phyloP scores from a whole-genome alignment of 2,329 filamentous ascomycete genomes.

The Dothiorella sarmentorum region DNA sequence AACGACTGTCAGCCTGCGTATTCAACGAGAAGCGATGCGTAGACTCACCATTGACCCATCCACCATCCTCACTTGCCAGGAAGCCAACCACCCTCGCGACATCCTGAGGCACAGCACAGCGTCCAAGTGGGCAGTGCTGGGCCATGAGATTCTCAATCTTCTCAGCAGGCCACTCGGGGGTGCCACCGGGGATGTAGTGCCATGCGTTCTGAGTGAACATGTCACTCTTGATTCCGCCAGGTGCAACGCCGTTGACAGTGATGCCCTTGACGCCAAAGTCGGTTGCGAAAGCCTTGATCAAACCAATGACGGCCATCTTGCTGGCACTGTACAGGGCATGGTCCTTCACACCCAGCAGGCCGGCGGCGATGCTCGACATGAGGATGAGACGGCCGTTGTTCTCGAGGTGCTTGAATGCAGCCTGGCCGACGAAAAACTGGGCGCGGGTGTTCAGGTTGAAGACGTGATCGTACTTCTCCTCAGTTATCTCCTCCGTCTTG shows the following conservation, averaged over 20 bases:
- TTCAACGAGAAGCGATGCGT: not conserved
- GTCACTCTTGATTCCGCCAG: constrained; percentile 70
- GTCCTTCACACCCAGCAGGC: constrained; percentile 64
- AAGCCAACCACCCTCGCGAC: constrained; percentile 42
- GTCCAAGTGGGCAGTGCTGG: constrained; percentile 46
- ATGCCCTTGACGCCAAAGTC: constrained; percentile 67
- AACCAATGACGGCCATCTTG: constrained; percentile 70
- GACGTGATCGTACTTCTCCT: constrained; percentile 69
- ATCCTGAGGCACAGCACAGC: constrained; percentile 48
- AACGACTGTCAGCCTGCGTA: constrained; percentile 14
- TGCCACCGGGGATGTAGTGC: constrained; percentile 48
- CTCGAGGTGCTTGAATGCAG: constrained; percentile 68
- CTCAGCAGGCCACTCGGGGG: constrained; percentile 47
- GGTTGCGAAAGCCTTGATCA: constrained; percentile 68
- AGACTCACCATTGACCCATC: constrained; percentile 38
- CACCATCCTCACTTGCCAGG: constrained; percentile 38
- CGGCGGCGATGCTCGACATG: constrained; percentile 68
- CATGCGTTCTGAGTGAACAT: constrained; percentile 69
- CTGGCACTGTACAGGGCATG: constrained; percentile 69
- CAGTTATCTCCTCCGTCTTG: constrained; percentile 64
- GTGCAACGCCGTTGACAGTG: constrained; percentile 70
- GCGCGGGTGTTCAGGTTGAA: constrained; percentile 66
- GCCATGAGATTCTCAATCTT: constrained; percentile 52
- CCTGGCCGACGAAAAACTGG: constrained; percentile 76
- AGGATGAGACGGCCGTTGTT: constrained; percentile 70